Evolutionary conservation across 108 stramenopile genomes (phyloP).

Genomic region (Pseudonitzschia multiseries): DNA sequence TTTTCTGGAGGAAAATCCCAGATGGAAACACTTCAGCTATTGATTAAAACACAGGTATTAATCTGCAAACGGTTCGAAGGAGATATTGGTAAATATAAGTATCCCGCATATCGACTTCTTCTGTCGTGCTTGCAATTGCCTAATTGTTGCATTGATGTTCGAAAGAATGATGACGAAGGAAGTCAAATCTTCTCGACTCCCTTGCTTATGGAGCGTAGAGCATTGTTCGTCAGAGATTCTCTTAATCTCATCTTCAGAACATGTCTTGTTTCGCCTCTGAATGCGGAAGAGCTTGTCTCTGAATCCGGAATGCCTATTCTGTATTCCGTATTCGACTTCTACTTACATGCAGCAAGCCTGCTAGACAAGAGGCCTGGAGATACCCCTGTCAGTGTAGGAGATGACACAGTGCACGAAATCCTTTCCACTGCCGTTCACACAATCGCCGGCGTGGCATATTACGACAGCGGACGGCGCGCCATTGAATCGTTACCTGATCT

Average conservation of each 20-base stretch:
- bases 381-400: background rate
- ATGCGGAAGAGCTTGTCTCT: slow-evolving; percentile 79
- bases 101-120: slow-evolving; percentile 66
- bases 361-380: slow-evolving; percentile 12
- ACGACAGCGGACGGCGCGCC: slow-evolving; percentile 54
- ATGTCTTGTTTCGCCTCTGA: slow-evolving; percentile 68
- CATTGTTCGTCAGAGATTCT: slow-evolving; percentile 45
- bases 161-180: slow-evolving; percentile 14
- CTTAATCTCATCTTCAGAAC: slow-evolving; percentile 60
- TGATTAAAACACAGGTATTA: slow-evolving; percentile 66
- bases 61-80: slow-evolving; percentile 66
- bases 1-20: slow-evolving; percentile 44
- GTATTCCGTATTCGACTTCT: slow-evolving; percentile 45
- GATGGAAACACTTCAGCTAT: slow-evolving; percentile 50
- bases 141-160: slow-evolving; percentile 18
- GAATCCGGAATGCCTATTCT: slow-evolving; percentile 50
- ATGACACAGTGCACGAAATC: slow-evolving; percentile 38
- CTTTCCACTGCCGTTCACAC: slow-evolving; percentile 54
- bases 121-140: slow-evolving; percentile 47
- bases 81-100: slow-evolving; percentile 70
- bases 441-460: slow-evolving; percentile 52
- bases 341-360: slow-evolving; percentile 24
- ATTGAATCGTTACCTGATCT: slow-evolving; percentile 37
- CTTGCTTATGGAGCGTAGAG: slow-evolving; percentile 35
- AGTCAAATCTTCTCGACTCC: slow-evolving; percentile 16